Base-by-base conservation (phyloP, 345 rosid genomes). In the Citrus cavaleriei region DNA sequence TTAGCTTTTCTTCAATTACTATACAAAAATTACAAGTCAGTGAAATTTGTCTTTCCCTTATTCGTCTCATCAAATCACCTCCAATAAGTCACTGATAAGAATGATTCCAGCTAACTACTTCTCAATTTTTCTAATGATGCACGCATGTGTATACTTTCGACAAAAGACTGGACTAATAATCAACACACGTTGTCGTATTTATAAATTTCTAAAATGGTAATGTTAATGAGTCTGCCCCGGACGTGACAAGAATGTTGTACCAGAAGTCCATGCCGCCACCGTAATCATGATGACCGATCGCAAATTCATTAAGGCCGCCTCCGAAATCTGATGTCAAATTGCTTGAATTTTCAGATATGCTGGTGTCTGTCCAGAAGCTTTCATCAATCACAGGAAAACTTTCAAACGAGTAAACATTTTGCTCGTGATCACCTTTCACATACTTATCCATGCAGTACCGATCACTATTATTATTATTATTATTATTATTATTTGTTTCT, bases 311-410 rank as follows among this genome's bases (percentile, higher is more conserved):
- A n/a, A 58, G 73, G 64, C 62, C 40, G 51, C 38, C 78, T 70
- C 74, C 77, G 59, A 77, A 65, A 72, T 72, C 80, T 5, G 77
- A 32, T 16, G 70, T 59, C 49, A 60, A 25, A 21, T 2, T 66
- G 79, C 62, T 34, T 4, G 80, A 46, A 40, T 85, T 80, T 25
- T 74, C 80, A 18, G 80, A 75, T 46, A 74, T 77, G 9, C 78
- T 62, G 40, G 87, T 38, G 22, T 90, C 95, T 4, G 87, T 84
- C 98, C 98, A 90, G 62, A 93, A 92, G 79, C 87, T 81, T 22
- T 92, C 90, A 38, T 92, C 93, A 14, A 92, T 93, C 61, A 84
- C 85, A 1, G 84, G 87, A 25, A 89, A 81, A 72, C 35, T 76
- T 16, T 90, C 95, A 16, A 77, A 81, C 1, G 82, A 82, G 24